phyloP scores from a whole-genome alignment of 2,329 filamentous ascomycete species.

The Trichoderma koningii region DNA sequence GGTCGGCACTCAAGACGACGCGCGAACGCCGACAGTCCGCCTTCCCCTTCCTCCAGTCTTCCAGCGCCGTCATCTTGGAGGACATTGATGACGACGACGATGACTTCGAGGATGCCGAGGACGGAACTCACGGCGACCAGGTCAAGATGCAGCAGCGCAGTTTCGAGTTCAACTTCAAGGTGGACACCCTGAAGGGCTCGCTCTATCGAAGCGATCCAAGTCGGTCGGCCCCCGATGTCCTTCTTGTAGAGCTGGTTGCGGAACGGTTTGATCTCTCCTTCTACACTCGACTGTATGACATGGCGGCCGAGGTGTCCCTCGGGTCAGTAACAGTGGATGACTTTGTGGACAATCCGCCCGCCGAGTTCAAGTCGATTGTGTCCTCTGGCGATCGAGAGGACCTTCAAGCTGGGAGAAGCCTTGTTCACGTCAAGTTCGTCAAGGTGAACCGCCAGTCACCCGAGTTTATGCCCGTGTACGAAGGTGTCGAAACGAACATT shows the following conservation, averaged over 20 bases:
- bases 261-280: constrained; percentile 86
- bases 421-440: constrained; percentile 86
- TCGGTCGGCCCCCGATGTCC: constrained; percentile 70
- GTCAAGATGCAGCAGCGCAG: constrained; percentile 82
- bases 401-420: constrained; percentile 72
- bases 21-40: constrained; percentile 64
- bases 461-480: constrained; percentile 88
- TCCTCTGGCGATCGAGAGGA: constrained; percentile 77
- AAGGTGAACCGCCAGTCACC: constrained; percentile 89
- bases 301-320: constrained; percentile 88
- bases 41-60: constrained; percentile 70
- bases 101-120: constrained; percentile 66
- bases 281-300: constrained; percentile 85
- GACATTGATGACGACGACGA: constrained; percentile 70
- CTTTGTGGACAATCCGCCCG: constrained; percentile 83
- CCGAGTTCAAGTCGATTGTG: constrained; percentile 97
- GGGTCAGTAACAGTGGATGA: constrained; percentile 89
- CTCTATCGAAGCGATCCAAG: constrained; percentile 85
- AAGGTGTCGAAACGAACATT: constrained; percentile 91
- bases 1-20: constrained; percentile 47
- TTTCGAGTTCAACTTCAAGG: constrained; percentile 96
- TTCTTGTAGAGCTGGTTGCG: constrained; percentile 88
- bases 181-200: constrained; percentile 90
- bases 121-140: constrained; percentile 57
- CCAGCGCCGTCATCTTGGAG: constrained; percentile 78